A percentile compares a stretch with the other conserved stretches of the same genome.
These are phyloP conservation scores for Boletus rubroflammeus DNA, from an alignment of 768 basidiomycete species.

Conservation along the genomic window DNA sequence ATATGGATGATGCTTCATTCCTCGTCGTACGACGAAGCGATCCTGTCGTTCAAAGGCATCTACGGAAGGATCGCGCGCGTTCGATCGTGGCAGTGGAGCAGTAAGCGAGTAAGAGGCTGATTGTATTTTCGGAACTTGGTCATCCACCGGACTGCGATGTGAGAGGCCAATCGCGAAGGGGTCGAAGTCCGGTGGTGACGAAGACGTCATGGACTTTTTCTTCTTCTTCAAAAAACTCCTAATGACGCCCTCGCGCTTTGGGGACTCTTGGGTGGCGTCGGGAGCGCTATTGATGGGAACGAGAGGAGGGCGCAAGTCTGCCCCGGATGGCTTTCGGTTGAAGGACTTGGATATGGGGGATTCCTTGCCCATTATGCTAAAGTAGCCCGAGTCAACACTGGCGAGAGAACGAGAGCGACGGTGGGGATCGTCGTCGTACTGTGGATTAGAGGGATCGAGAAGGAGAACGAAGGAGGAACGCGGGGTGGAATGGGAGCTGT, in stretches of 20 bases:
- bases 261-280: constrained; percentile 6
- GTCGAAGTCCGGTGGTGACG: constrained; percentile 6
- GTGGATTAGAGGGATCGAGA: constrained; percentile 2
- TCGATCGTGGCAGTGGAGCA: neutral
- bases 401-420: constrained; percentile 19
- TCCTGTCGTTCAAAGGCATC: constrained; percentile 22
- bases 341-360: constrained; percentile 9
- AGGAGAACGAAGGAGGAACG: constrained; percentile 18
- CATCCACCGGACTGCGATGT: neutral
- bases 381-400: constrained; percentile 32
- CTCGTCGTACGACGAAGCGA: constrained; percentile 25
- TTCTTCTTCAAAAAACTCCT: constrained; percentile 19
- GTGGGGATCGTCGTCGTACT: neutral
- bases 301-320: constrained; percentile 14
- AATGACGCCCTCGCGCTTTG: constrained; percentile 23
- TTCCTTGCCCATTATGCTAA: constrained; percentile 23
- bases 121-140: neutral
- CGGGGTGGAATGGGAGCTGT: constrained; percentile 15
- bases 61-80: constrained; percentile 8
- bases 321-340: constrained; percentile 7
- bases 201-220: constrained; percentile 18
- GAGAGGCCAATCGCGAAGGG: neutral
- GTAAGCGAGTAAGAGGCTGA: neutral
- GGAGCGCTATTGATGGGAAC: constrained; percentile 2
- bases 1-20: constrained; percentile 56